Percentiles rank a stretch among this genome's conserved stretches.
Conservation (phyloP, 2,329 filamentous ascomycete genomes). For the Fusarium duplospermum region DNA sequence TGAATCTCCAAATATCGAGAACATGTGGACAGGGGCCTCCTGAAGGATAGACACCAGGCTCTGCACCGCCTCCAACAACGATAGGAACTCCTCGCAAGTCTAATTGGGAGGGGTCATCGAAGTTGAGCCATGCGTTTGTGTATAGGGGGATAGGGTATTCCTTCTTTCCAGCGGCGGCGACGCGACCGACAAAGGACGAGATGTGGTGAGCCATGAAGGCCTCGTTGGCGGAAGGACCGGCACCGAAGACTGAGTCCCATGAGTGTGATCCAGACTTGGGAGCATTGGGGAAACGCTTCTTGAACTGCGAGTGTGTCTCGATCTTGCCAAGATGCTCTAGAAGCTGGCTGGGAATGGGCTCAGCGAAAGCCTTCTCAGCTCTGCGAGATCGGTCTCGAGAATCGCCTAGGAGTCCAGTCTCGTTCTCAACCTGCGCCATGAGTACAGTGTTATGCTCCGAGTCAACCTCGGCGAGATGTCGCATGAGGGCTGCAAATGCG, state of each 20-base stretch:
- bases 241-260: constrained; percentile 50
- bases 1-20: constrained; percentile 54
- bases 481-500: constrained; percentile 49
- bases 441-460: constrained; percentile 60
- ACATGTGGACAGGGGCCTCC: constrained; percentile 50
- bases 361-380: constrained; percentile 55
- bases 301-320: constrained; percentile 46
- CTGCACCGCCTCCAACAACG: constrained; percentile 50
- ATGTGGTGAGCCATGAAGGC: constrained; percentile 53
- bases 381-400: constrained; percentile 58
- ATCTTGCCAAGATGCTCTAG: constrained; percentile 40
- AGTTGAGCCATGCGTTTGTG: constrained; percentile 53
- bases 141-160: constrained; percentile 49
- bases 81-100: constrained; percentile 48
- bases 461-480: constrained; percentile 56
- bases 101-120: constrained; percentile 46
- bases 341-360: constrained; percentile 46
- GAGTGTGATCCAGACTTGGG: constrained; percentile 41
- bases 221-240: constrained; percentile 46
- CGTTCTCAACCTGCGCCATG: constrained; percentile 70
- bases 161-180: constrained; percentile 50
- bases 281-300: constrained; percentile 40
- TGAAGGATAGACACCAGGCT: constrained; percentile 52
- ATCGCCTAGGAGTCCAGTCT: constrained; percentile 63
- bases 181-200: constrained; percentile 48